Base-by-base conservation (phyloP, 805 yeast genomes). In the Candida easanensis region DNA sequence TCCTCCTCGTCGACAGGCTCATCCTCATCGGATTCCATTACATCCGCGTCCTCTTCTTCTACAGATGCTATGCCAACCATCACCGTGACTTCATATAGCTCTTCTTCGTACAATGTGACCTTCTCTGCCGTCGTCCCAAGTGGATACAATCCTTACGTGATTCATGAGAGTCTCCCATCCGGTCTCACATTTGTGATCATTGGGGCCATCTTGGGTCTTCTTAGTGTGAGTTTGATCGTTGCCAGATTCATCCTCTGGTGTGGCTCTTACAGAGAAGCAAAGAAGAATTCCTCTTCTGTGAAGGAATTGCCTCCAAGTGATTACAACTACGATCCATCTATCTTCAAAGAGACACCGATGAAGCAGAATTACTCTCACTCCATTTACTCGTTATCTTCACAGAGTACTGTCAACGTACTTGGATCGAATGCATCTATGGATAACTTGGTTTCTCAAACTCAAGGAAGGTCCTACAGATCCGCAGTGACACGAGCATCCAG, bases 181-280 rank as follows among this genome's bases (percentile, higher is more conserved):
- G 95, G 93, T 3, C 81, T 91, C 2, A 87, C 85, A 4, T 87
- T 85, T 64, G 84, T 87, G 35, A 84, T 84, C 0, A 80, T 85
- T 46, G 96, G 93, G 3, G 71, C 80, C 20, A 73, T 80, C 28
- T 69, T 86, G 14, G 87, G 82, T 0, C 76, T 78, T 25, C 61
- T 62, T 3, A 38, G 60, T 3, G 28, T 61, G 4, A 33, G 49
- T 3, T 18, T 59, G 4, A 39, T 61, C 3, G 48, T 69, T 48
- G 36, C 54, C 5, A 37, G 60, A 7, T 23, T 58, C 4, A 44
- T 57, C 6, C 23, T 56, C n/a, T 53, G 54, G 28, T 60, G 60
- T 15, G 49, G 40, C 15, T 57, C 63, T 13, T 53, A 57, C 14
- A 61, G 58, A 39, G 51, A 52, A 15, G 66, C 65, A 11, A 54